Evolutionary conservation across 1,284 basidiomycete genomes (phyloP).

Genomic region (Ceratobasidium sp.): DNA sequence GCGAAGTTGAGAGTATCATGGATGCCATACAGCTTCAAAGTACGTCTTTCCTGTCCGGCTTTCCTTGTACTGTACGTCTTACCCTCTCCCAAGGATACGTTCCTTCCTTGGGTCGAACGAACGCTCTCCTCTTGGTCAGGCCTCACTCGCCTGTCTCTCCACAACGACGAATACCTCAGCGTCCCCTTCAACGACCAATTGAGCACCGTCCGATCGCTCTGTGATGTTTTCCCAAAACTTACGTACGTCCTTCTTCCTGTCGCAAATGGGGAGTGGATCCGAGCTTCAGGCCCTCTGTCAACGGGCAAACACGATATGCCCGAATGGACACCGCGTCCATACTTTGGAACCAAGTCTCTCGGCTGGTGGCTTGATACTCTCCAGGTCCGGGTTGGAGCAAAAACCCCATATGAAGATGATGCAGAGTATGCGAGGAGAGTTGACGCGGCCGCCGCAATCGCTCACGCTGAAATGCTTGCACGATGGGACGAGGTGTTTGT

Average conservation of each 20-base stretch:
- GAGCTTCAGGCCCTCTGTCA: not conserved
- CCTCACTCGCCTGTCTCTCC: slow-evolving; percentile 10
- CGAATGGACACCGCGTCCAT: slow-evolving; percentile 24
- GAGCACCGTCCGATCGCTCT: not conserved
- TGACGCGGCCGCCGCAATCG: too few species aligned
- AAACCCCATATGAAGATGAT: too few species aligned
- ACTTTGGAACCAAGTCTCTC: slow-evolving; percentile 3
- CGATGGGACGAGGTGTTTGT: too few species aligned
- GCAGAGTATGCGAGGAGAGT: too few species aligned
- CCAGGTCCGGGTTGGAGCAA: not conserved
- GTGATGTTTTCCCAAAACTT: not conserved
- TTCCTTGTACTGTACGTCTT: not conserved
- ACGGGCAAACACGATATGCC: not conserved
- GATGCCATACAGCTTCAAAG: slow-evolving; percentile 6
- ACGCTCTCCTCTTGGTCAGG: not conserved
- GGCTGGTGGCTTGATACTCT: slow-evolving; percentile 30
- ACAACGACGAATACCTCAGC: not conserved
- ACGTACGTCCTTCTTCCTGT: slow-evolving; percentile 13
- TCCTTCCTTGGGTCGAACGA: not conserved
- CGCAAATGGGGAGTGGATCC: not conserved
- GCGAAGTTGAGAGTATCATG: slow-evolving; percentile 14
- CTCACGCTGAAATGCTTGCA: too few species aligned
- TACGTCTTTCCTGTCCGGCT: not conserved
- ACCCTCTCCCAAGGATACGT: not conserved
- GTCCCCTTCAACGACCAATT: not conserved